A percentile compares a stretch with the other conserved stretches of the same genome.
phyloP scores from a whole-genome alignment of 768 basidiomycete species.

The Pulveroboletus sp. region DNA sequence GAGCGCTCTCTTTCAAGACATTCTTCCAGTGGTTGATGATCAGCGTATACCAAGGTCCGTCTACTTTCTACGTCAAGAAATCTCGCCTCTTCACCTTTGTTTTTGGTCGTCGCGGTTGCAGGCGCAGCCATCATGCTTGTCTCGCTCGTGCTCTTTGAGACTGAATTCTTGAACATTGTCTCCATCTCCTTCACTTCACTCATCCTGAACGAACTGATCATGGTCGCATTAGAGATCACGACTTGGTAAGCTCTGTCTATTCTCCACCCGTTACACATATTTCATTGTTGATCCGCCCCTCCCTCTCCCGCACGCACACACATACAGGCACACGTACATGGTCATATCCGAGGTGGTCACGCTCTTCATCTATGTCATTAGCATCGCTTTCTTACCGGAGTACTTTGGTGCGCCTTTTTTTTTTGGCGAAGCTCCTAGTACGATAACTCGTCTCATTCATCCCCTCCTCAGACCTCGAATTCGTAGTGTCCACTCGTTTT shows the following conservation, averaged over 20 bases:
- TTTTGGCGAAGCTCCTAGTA: background rate
- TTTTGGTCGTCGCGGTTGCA: constrained; percentile 25
- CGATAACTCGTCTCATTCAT: background rate
- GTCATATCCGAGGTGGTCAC: constrained; percentile 87
- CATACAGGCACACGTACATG: constrained; percentile 88
- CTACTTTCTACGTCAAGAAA: background rate
- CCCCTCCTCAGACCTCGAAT: constrained; percentile 69
- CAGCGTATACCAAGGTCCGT: constrained; percentile 89
- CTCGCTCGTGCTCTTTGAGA: constrained; percentile 94
- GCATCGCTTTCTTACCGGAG: constrained; percentile 90
- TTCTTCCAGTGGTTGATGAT: constrained; percentile 99
- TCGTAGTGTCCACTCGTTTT: constrained; percentile 84
- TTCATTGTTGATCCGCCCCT: background rate
- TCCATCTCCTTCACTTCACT: constrained; percentile 97
- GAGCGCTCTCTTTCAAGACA: constrained; percentile 92
- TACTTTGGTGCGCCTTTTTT: constrained; percentile 78
- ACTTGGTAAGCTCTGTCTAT: constrained; percentile 62
- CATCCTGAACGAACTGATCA: constrained; percentile 94
- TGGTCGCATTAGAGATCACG: constrained; percentile 97
- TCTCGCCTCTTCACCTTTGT: background rate
- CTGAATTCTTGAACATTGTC: constrained; percentile 95
- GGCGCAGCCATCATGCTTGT: constrained; percentile 99
- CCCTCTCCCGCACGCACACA: background rate
- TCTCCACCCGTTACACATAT: background rate
- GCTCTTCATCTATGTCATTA: constrained; percentile 79